Evolutionary conservation across 1,284 basidiomycete species (phyloP).

Genomic region (Abortiporus biennis): DNA sequence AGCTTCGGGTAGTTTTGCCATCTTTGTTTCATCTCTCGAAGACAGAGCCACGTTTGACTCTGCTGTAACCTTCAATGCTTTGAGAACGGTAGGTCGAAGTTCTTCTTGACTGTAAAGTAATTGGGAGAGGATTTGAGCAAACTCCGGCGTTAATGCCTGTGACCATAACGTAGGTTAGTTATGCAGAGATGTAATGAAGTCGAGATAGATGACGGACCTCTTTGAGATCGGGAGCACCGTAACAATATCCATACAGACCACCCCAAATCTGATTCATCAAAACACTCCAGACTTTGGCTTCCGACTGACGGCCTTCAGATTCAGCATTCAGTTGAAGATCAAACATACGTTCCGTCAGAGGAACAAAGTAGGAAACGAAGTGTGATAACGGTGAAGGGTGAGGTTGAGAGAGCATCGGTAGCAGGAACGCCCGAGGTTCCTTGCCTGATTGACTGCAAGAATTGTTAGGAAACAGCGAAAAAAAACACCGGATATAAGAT

Average conservation of each 20-base stretch:
- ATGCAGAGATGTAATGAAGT: background rate
- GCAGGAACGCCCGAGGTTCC: slow-evolving; percentile 83
- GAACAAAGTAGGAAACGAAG: slow-evolving; percentile 89
- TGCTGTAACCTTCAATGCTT: slow-evolving; percentile 76
- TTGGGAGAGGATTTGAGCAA: slow-evolving; percentile 87
- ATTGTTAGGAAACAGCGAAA: slow-evolving; percentile 6
- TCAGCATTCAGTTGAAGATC: slow-evolving; percentile 78
- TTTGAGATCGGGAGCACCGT: slow-evolving; percentile 50
- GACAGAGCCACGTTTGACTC: slow-evolving; percentile 59
- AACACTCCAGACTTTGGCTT: slow-evolving; percentile 93
- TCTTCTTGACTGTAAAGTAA: slow-evolving; percentile 86
- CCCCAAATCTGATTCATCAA: slow-evolving; percentile 92
- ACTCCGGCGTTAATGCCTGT: slow-evolving; percentile 67
- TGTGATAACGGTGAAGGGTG: slow-evolving; percentile 80
- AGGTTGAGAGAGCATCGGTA: slow-evolving; percentile 83
- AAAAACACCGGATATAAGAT: background rate
- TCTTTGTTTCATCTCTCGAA: slow-evolving; percentile 27
- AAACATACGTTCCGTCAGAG: slow-evolving; percentile 92
- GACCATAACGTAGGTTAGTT: slow-evolving; percentile 2
- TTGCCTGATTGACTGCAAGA: slow-evolving; percentile 46
- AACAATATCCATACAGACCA: slow-evolving; percentile 84
- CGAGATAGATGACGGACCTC: slow-evolving; percentile 31
- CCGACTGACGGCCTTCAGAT: slow-evolving; percentile 63
- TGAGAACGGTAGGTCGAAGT: slow-evolving; percentile 79
- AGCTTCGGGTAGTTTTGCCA: slow-evolving; percentile 25